Evolutionary conservation across 495 filamentous ascomycete genomes (phyloP), one percentile per base, ranked within the genome.

Genomic region (Penicillium verhagenii): DNA sequence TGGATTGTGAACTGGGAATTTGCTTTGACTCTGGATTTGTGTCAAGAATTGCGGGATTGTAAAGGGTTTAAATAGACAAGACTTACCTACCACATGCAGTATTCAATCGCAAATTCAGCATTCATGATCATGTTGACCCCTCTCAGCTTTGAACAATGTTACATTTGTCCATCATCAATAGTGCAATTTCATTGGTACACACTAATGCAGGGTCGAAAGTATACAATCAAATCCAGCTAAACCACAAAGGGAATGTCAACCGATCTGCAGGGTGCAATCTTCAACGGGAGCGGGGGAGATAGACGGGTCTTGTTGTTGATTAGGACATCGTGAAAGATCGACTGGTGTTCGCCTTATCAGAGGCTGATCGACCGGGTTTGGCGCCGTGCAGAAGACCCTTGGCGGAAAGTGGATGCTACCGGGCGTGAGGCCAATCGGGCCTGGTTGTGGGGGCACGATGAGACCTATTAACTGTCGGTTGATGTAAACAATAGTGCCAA

Each of bases 271-370:
- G 11, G 21, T 7, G 16, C 25, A 38, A n/a, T 10, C 35, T 35
- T 35, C 54, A 45, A 33, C 18, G 18, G 14, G 33, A 16, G 16
- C 18, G 23, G 20, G 8, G 11, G 52, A 57, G 50, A 47, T 50
- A 63, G 50, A 37, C 10, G 0, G 6, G 0, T 1, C 0, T 2
- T 2, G 5, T 23, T 47, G 60, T 63, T 60, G 60, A 37, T 24
- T 53, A 4, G 3, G 14, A n/a, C 39, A 54, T 11, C 57, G 60
- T 64, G 64, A 59, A 33, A 10, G 50, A 64, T 61, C 26, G 42
- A 61, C 23, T 61, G 64, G 55, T 52, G 33, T 20, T 37, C 31
- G 31, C 33, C 29, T 20, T 35, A 50, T 38, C 47, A 5, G 46
- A 19, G 33, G 31, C 2, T 38, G 49, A 52, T 52, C 47, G 35